These are phyloP conservation scores for Annulohypoxylon moriforme DNA, from an alignment of 495 filamentous ascomycete species.

Conservation along the genomic window DNA sequence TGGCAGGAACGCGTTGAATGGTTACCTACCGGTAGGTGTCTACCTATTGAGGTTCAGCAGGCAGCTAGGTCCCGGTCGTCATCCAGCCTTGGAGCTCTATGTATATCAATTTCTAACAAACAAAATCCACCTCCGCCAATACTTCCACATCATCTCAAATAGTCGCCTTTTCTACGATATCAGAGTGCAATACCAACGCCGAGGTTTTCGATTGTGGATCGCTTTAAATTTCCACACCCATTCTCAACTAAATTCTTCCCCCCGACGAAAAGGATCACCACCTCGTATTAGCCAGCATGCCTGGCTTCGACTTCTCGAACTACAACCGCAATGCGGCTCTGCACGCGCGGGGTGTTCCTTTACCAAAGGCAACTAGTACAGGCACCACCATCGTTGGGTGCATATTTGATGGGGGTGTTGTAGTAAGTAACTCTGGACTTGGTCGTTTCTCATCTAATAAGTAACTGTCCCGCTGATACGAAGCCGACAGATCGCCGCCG, in stretches of 20 bases:
- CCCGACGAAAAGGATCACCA: not conserved
- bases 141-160: not conserved
- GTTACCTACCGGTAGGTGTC: too few relatives aligned
- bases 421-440: constrained; percentile 64
- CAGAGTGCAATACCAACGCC: not conserved
- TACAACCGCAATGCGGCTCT: constrained; percentile 97
- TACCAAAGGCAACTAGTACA: constrained; percentile 98
- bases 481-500: constrained; percentile 82
- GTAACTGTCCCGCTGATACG: constrained; percentile 12
- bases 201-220: not conserved
- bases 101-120: constrained; percentile 17
- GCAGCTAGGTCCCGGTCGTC: constrained; percentile 49
- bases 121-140: constrained; percentile 13
- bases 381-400: constrained; percentile 99
- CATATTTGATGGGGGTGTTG: constrained; percentile 95
- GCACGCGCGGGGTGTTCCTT: constrained; percentile 89
- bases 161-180: not conserved
- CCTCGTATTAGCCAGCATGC: constrained; percentile 69
- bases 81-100: constrained; percentile 27
- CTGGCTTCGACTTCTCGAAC: constrained; percentile 99
- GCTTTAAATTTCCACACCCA: not conserved
- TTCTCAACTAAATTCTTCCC: not conserved
- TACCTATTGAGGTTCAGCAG: constrained; percentile 24
- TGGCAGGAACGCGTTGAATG: constrained; percentile 21
- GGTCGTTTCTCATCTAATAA: not conserved